Evolutionary conservation across 2,329 filamentous ascomycete species (phyloP).

Genomic region (Pseudonectria foliicola): DNA sequence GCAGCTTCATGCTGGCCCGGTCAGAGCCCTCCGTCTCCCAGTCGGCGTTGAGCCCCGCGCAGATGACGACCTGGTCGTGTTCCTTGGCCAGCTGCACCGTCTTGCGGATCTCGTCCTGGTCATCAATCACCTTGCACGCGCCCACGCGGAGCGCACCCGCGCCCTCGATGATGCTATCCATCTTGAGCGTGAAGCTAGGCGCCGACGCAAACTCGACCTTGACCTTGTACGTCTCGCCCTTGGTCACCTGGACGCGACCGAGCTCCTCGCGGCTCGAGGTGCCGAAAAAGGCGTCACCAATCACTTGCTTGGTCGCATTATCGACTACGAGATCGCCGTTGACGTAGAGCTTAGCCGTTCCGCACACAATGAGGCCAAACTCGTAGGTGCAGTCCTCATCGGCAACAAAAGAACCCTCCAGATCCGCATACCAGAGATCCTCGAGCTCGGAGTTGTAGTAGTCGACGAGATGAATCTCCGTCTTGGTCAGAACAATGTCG

Average conservation of each 20-base stretch:
- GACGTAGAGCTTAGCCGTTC: constrained; percentile 58
- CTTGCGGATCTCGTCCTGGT: constrained; percentile 52
- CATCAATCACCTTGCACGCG: constrained; percentile 50
- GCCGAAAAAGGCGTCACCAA: constrained; percentile 59
- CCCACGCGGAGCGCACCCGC: constrained; percentile 57
- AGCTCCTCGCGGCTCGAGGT: constrained; percentile 57
- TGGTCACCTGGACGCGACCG: constrained; percentile 49
- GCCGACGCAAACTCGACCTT: constrained; percentile 54
- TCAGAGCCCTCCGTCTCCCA: constrained; percentile 79
- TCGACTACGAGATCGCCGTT: constrained; percentile 57
- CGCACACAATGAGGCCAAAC: constrained; percentile 58
- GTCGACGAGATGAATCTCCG: constrained; percentile 43
- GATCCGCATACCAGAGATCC: constrained; percentile 51
- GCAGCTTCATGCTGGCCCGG: constrained; percentile 70
- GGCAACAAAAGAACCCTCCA: constrained; percentile 53
- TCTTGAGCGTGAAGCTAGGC: constrained; percentile 47
- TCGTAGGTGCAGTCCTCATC: constrained; percentile 56
- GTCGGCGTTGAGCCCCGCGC: constrained; percentile 70
- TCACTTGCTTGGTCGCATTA: constrained; percentile 56
- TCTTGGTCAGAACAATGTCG: constrained; percentile 39
- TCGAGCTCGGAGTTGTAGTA: constrained; percentile 47
- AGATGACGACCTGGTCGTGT: constrained; percentile 71
- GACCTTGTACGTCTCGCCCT: constrained; percentile 51
- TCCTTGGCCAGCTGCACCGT: constrained; percentile 61
- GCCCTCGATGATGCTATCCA: constrained; percentile 45